These are phyloP conservation scores for Exophiala sideris DNA, from an alignment of 2,329 filamentous ascomycete species.

Conservation along the genomic window DNA sequence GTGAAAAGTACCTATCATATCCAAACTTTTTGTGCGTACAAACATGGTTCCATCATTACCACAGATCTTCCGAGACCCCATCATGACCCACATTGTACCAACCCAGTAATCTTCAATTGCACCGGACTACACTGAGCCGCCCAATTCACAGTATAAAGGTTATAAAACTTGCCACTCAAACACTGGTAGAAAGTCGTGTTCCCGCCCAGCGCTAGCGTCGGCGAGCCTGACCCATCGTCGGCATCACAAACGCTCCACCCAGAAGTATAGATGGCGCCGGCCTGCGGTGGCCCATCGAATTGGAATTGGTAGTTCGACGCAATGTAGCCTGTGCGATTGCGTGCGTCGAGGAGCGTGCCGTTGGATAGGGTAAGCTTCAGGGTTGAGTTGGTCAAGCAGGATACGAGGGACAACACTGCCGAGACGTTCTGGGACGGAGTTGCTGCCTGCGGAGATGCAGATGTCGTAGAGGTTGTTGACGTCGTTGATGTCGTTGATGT, in stretches of 20 bases:
- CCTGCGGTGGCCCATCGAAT: constrained; percentile 68
- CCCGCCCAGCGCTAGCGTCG: constrained; percentile 65
- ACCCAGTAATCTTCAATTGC: constrained; percentile 12
- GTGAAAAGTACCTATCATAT: too few species aligned
- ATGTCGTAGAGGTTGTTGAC: background rate
- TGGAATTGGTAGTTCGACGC: constrained; percentile 78
- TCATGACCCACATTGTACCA: constrained; percentile 13
- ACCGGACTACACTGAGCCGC: constrained; percentile 46
- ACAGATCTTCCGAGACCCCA: background rate
- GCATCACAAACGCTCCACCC: constrained; percentile 71
- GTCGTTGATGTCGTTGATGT: background rate
- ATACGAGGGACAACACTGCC: constrained; percentile 9
- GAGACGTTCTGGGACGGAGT: background rate
- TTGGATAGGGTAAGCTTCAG: constrained; percentile 57
- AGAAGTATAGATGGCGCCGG: constrained; percentile 67
- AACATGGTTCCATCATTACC: too few species aligned
- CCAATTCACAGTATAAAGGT: constrained; percentile 71
- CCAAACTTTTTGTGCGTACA: too few species aligned
- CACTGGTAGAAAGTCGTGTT: constrained; percentile 72
- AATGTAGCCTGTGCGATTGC: constrained; percentile 71
- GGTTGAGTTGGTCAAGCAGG: constrained; percentile 18
- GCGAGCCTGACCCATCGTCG: constrained; percentile 62
- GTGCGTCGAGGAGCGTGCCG: constrained; percentile 62
- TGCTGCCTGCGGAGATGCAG: background rate
- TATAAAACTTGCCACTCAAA: constrained; percentile 70